Evolutionary conservation across 2,329 filamentous ascomycete species (phyloP).

Genomic region (Beauveria brongniartii): DNA sequence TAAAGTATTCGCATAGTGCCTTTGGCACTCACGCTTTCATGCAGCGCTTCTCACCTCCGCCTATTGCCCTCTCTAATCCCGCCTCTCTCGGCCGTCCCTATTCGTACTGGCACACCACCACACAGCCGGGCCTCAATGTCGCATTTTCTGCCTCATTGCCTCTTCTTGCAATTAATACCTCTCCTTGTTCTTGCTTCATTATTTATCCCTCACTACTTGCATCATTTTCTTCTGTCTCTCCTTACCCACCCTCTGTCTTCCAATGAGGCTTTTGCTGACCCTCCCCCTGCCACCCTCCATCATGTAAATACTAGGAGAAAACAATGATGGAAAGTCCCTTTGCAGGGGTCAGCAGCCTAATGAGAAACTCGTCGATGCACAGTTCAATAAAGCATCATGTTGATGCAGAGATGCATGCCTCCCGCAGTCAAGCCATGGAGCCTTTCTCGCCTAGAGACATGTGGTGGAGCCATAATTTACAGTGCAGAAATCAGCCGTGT

Average conservation of each 20-base stretch:
- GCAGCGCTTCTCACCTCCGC: neutral
- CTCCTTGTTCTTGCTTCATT: neutral
- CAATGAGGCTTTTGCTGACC: conserved; percentile 9
- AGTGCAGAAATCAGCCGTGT: neutral
- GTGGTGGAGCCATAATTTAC: neutral
- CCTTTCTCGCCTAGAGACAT: neutral
- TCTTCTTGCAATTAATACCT: neutral
- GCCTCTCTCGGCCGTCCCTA: neutral
- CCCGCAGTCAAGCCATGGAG: neutral
- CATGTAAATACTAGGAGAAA: neutral
- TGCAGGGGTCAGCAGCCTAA: conserved; percentile 2
- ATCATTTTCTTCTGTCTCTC: neutral
- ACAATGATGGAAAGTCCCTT: neutral
- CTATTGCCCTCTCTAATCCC: neutral
- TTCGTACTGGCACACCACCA: neutral
- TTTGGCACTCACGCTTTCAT: too few relatives aligned
- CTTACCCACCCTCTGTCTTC: neutral
- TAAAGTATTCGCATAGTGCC: neutral
- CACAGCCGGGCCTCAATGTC: neutral
- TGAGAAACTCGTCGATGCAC: neutral
- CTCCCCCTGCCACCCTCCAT: neutral
- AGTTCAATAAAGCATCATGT: neutral
- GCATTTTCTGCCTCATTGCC: neutral
- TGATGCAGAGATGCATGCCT: neutral
- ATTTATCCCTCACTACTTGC: neutral